phyloP scores from a whole-genome alignment of 306 rosid species.

The Erythrophleum fordii region DNA sequence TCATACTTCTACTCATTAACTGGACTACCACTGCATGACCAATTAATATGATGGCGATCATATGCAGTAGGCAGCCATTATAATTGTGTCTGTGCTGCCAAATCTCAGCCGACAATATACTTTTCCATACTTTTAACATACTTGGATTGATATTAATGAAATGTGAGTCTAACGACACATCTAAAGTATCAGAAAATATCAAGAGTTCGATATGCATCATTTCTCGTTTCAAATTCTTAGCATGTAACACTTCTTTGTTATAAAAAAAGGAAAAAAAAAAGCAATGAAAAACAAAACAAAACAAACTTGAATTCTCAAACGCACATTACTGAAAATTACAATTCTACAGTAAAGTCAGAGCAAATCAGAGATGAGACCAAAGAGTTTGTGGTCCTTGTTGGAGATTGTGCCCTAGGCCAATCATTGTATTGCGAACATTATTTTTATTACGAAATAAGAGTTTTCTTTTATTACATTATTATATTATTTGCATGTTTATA shows the following conservation, averaged over 20 bases:
- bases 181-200: background rate
- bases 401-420: too few relatives aligned
- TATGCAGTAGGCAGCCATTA: background rate
- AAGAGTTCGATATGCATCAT: background rate
- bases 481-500: too few relatives aligned
- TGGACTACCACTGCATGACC: background rate
- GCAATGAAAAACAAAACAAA: background rate
- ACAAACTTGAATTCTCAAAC: background rate
- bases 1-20: background rate
- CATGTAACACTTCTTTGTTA: background rate
- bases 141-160: background rate
- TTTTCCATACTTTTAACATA: background rate
- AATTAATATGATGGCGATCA: background rate
- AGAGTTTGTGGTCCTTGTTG: conserved; percentile 28
- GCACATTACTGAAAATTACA: conserved; percentile 15
- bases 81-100: background rate
- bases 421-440: too few relatives aligned
- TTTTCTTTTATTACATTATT: too few relatives aligned
- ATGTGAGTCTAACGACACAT: background rate
- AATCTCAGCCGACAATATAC: background rate
- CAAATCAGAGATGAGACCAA: conserved; percentile 16
- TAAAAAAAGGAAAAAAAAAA: background rate
- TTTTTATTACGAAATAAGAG: too few relatives aligned
- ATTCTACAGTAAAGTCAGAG: conserved; percentile 7
- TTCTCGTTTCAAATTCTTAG: background rate